These are phyloP conservation scores for Mucuna pruriens DNA, from an alignment of 306 rosid species.

Conservation along the genomic window DNA sequence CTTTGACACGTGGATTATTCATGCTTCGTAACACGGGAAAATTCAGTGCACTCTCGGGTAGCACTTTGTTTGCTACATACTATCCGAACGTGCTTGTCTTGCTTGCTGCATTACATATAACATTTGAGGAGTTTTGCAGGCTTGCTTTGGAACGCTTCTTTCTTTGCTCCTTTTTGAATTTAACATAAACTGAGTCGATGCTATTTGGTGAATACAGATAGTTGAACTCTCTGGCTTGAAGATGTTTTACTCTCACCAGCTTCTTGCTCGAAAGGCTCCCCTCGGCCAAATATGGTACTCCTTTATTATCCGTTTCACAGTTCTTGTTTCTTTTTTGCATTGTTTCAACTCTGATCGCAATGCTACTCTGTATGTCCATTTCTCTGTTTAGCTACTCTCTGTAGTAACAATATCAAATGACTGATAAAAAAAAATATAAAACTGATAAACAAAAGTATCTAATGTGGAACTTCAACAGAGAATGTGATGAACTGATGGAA, in stretches of 20 bases:
- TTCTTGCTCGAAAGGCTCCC: conserved; percentile 86
- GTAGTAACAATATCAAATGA: background rate
- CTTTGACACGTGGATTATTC: conserved; percentile 19
- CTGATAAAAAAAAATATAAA: too few species aligned
- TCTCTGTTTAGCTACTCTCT: background rate
- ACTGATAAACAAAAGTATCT: too few species aligned
- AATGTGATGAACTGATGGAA: background rate
- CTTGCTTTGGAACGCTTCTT: background rate
- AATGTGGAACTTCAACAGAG: background rate
- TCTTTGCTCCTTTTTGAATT: background rate
- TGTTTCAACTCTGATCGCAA: background rate
- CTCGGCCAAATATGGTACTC: conserved; percentile 86
- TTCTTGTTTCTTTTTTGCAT: background rate
- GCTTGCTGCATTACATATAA: background rate
- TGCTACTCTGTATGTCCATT: background rate
- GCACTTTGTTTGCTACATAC: background rate
- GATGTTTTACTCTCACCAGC: conserved; percentile 90
- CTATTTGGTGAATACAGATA: background rate
- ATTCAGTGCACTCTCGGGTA: background rate
- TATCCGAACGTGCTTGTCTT: background rate
- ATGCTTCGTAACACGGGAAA: background rate
- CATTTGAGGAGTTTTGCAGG: conserved; percentile 1
- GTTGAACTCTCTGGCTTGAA: background rate
- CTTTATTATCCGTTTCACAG: background rate
- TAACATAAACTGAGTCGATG: background rate